These are phyloP conservation scores for Diplotaxis tenuifolia DNA, from an alignment of 345 rosid genomes.

Conservation along the genomic window DNA sequence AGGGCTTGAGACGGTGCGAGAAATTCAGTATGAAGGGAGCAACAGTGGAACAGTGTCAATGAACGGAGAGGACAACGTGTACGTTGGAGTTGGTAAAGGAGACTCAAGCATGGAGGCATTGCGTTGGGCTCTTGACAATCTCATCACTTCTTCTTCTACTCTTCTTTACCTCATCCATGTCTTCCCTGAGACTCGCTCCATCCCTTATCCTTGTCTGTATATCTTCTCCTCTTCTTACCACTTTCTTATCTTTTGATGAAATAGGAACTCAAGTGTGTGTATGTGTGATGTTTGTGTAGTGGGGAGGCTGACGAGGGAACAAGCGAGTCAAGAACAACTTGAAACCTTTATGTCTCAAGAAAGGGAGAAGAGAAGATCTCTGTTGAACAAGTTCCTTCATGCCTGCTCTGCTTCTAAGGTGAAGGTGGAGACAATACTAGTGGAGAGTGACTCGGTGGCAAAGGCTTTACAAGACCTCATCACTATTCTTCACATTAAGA, in stretches of 20 bases:
- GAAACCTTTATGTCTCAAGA: constrained; percentile 58
- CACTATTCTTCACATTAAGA: constrained; percentile 65
- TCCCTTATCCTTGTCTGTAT: constrained; percentile 68
- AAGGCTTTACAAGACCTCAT: constrained; percentile 69
- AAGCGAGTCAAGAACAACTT: constrained; percentile 59
- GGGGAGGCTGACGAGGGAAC: constrained; percentile 62
- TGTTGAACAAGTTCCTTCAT: constrained; percentile 51
- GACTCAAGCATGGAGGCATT: constrained; percentile 79
- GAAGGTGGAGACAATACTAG: constrained; percentile 65
- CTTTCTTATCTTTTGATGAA: background rate
- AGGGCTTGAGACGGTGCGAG: constrained; percentile 31
- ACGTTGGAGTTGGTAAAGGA: constrained; percentile 76
- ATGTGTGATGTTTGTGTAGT: constrained; percentile 39
- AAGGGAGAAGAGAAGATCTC: constrained; percentile 56
- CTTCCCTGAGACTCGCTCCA: constrained; percentile 56
- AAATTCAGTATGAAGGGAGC: constrained; percentile 38
- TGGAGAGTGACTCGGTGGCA: constrained; percentile 72
- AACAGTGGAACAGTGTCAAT: constrained; percentile 47
- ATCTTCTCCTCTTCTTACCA: background rate
- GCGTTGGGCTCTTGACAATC: constrained; percentile 61
- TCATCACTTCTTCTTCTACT: constrained; percentile 39
- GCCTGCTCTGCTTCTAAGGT: constrained; percentile 58
- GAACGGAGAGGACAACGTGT: constrained; percentile 55
- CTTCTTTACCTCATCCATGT: constrained; percentile 55
- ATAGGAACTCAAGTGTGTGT: constrained; percentile 11